Base-by-base conservation (phyloP, 2,329 filamentous ascomycete species). In the Fusarium lyarnte region DNA sequence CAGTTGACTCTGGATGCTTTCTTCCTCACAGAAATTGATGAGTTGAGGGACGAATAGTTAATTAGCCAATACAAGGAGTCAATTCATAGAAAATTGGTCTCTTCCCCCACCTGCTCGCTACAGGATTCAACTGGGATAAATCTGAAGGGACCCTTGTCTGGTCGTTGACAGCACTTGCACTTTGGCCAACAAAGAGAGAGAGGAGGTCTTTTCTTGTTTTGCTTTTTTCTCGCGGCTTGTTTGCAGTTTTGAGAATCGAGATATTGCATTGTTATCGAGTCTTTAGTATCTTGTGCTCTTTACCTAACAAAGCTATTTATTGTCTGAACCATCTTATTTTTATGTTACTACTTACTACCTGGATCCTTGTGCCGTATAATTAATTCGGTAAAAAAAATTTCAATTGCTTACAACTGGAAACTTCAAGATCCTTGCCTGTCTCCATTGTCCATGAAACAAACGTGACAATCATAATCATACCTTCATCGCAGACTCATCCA, bases 401-500 rank as follows among this genome's bases (percentile, higher is more conserved):
- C 45, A 47, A n/a, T 49, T 58, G 31, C 41, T 58, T 21, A 47
- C 39, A 25, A 17, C 21, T 27, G 16, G 19, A 58, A 36, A 23
- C 29, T 33, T 36, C 41, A 35, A 46, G 52, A 67, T 38, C 67
- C 70, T 72, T 54, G 66, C 45, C 38, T 65, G 51, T 63, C 45
- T 47, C 53, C 58, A 66, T 69, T 53, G 52, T 54, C 54, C 54
- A 51, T 69, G 64, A 62, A 69, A 74, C 58, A 54, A 60, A 58
- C 47, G 55, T 61, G 63, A 62, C 38, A 49, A 36, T 58, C 33
- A 58, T 33, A 39, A 46, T n/a, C n/a, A n/a, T n/a, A n/a, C n/a
- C n/a, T n/a, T 39, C 33, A 39, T 53, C 21, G 9, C 52, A 58
- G 27, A 42, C 23, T 42, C 53, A n/a, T 16, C 46, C 14, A 25